Percentiles rank a stretch among this genome's conserved stretches.
phyloP scores from a whole-genome alignment of 73 alveolate species.

The Effrenium voratum region DNA sequence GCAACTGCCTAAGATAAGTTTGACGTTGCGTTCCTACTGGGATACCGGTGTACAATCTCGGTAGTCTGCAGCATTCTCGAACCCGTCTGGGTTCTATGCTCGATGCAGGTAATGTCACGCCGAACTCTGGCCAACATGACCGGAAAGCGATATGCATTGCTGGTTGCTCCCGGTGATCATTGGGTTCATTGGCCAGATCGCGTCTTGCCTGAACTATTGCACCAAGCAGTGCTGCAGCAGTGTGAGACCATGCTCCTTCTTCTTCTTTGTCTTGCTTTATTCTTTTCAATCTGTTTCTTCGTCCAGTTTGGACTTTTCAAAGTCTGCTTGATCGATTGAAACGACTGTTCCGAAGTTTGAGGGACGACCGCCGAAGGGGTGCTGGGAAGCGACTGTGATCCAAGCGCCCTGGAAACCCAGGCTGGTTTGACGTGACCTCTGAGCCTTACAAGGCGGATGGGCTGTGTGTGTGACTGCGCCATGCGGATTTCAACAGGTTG shows the following conservation, averaged over 20 bases:
- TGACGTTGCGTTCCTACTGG: too few species aligned
- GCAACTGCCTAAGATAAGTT: too few species aligned
- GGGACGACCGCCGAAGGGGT: too few species aligned
- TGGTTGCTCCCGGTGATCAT: slow-evolving; percentile 90
- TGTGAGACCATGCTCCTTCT: too few species aligned
- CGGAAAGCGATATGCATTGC: slow-evolving; percentile 66
- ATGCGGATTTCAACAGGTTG: neutral
- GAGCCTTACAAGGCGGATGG: slow-evolving; percentile 12
- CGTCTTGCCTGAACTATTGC: neutral
- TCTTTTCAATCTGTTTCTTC: too few species aligned
- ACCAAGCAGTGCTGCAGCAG: too few species aligned
- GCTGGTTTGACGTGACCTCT: slow-evolving; percentile 40
- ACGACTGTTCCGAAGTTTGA: neutral
- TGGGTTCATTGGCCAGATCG: slow-evolving; percentile 93
- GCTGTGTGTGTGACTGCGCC: neutral
- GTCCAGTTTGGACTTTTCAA: neutral
- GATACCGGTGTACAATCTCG: too few species aligned
- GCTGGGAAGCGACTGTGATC: too few species aligned
- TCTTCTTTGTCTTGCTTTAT: too few species aligned
- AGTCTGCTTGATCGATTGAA: neutral
- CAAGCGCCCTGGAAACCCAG: neutral
- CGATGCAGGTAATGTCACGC: slow-evolving; percentile 75
- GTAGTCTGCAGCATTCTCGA: too few species aligned
- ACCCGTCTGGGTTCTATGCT: neutral
- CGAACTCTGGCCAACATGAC: slow-evolving; percentile 93